Evolutionary conservation across 2,329 filamentous ascomycete genomes (phyloP).

Genomic region (Claviceps capensis): DNA sequence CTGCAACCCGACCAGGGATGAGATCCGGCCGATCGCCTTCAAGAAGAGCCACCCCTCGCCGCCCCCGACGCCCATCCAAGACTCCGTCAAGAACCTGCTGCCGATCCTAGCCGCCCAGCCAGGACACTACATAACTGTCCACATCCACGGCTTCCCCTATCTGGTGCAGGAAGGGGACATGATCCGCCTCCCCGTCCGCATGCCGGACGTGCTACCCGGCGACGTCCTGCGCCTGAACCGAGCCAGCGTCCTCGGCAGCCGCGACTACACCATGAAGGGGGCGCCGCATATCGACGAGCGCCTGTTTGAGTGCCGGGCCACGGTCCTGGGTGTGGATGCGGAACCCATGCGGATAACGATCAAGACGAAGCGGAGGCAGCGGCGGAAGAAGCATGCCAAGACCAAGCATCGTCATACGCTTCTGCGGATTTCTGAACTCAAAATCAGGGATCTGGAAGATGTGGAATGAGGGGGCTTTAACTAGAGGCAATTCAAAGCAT

Average conservation of each 20-base stretch:
- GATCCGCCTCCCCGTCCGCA: slow-evolving; percentile 65
- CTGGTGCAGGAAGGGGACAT: slow-evolving; percentile 65
- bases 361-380: slow-evolving; percentile 69
- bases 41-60: slow-evolving; percentile 25
- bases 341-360: slow-evolving; percentile 65
- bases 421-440: slow-evolving; percentile 69
- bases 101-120: slow-evolving; percentile 61
- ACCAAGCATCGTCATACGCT: slow-evolving; percentile 91
- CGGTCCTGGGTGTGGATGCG: slow-evolving; percentile 71
- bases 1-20: slow-evolving; percentile 20
- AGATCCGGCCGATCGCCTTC: slow-evolving; percentile 22
- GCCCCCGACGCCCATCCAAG: slow-evolving; percentile 30
- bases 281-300: slow-evolving; percentile 69
- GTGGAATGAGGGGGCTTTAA: slow-evolving; percentile 11
- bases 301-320: slow-evolving; percentile 73
- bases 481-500: no score
- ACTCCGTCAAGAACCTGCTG: slow-evolving; percentile 47
- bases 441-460: slow-evolving; percentile 37
- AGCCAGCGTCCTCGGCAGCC: slow-evolving; percentile 66
- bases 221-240: slow-evolving; percentile 82
- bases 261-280: slow-evolving; percentile 82
- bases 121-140: slow-evolving; percentile 63
- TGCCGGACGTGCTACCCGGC: slow-evolving; percentile 63
- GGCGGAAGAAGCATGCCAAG: slow-evolving; percentile 59
- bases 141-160: slow-evolving; percentile 69